phyloP scores from a whole-genome alignment of 2,329 filamentous ascomycete species.

The Fragosphaeria purpurea region DNA sequence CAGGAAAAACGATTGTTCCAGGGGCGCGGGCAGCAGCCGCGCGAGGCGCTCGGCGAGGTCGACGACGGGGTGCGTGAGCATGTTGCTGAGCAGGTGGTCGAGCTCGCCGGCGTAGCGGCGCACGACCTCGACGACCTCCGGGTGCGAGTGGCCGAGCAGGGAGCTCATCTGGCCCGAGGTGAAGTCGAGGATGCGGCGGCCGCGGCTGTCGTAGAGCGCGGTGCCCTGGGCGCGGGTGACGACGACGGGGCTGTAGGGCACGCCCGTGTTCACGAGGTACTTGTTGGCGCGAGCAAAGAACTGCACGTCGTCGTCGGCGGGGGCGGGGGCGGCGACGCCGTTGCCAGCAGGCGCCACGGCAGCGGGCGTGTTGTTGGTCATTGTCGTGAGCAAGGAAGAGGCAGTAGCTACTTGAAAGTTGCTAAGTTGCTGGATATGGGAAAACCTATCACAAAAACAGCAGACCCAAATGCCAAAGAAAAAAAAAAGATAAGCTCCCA shows the following conservation, averaged over 20 bases:
- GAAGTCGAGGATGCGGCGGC: slow-evolving; percentile 42
- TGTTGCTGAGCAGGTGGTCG: slow-evolving; percentile 48
- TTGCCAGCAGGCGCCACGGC: too few relatives aligned
- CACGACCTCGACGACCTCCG: slow-evolving; percentile 45
- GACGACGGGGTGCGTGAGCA: slow-evolving; percentile 46
- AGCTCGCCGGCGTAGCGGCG: slow-evolving; percentile 35
- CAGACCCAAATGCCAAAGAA: too few relatives aligned
- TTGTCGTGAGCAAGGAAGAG: too few relatives aligned
- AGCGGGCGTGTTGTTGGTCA: too few relatives aligned
- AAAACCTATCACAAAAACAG: too few relatives aligned
- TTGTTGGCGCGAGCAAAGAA: slow-evolving; percentile 27
- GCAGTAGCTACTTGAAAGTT: too few relatives aligned
- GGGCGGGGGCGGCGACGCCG: too few relatives aligned
- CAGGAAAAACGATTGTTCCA: slow-evolving; percentile 47
- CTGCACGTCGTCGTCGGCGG: too few relatives aligned
- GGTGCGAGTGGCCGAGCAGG: slow-evolving; percentile 46
- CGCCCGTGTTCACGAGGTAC: slow-evolving; percentile 32
- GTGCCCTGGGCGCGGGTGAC: slow-evolving; percentile 36
- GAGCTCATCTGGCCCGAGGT: slow-evolving; percentile 52
- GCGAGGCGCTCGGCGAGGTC: slow-evolving; percentile 40
- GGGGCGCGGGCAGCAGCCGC: slow-evolving; percentile 31
- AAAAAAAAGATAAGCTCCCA: too few relatives aligned
- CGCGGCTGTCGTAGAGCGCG: slow-evolving; percentile 32
- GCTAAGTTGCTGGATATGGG: too few relatives aligned
- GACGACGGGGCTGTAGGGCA: slow-evolving; percentile 24